phyloP scores from a whole-genome alignment of 1,284 basidiomycete species.

The Prillingera fragicola region DNA sequence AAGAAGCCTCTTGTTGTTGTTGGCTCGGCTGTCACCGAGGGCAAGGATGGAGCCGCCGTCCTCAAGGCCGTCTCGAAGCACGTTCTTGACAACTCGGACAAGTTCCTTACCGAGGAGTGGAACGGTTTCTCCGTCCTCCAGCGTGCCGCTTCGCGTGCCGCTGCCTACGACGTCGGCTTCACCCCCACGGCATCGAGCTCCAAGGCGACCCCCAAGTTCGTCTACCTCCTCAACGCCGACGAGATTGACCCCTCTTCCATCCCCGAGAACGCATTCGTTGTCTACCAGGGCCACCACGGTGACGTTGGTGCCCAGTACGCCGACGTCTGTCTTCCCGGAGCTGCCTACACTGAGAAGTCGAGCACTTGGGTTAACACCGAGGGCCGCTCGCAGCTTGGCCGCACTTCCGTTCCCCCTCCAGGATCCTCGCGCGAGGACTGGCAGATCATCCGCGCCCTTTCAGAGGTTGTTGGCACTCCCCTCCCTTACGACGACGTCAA shows the following conservation, averaged over 20 bases:
- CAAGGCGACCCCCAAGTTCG: slow-evolving; percentile 79
- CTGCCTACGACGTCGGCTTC: slow-evolving; percentile 93
- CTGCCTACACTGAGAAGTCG: slow-evolving; percentile 95
- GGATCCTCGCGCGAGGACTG: slow-evolving; percentile 95
- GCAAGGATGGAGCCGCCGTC: slow-evolving; percentile 74
- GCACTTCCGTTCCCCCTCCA: slow-evolving; percentile 90
- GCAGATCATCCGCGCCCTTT: slow-evolving; percentile 96
- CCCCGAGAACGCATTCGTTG: slow-evolving; percentile 89
- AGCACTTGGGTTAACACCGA: slow-evolving; percentile 97
- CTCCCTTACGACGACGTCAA: slow-evolving; percentile 89
- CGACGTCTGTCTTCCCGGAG: slow-evolving; percentile 87
- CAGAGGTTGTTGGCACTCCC: slow-evolving; percentile 74
- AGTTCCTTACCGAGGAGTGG: slow-evolving; percentile 83
- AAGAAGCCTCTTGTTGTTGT: slow-evolving; percentile 93
- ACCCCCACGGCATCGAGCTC: slow-evolving; percentile 73
- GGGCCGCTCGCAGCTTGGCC: slow-evolving; percentile 83
- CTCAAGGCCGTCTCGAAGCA: slow-evolving; percentile 75
- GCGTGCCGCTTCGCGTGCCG: slow-evolving; percentile 82
- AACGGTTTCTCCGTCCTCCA: slow-evolving; percentile 93
- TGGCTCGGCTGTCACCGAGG: slow-evolving; percentile 80
- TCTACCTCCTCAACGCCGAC: slow-evolving; percentile 95
- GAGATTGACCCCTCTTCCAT: slow-evolving; percentile 88
- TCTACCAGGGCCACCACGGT: slow-evolving; percentile 98
- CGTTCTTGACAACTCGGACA: slow-evolving; percentile 69
- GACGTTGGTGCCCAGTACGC: slow-evolving; percentile 94